These are phyloP conservation scores for Dipodascopsis uninucleata DNA, from an alignment of 805 yeast genomes.

Conservation along the genomic window DNA sequence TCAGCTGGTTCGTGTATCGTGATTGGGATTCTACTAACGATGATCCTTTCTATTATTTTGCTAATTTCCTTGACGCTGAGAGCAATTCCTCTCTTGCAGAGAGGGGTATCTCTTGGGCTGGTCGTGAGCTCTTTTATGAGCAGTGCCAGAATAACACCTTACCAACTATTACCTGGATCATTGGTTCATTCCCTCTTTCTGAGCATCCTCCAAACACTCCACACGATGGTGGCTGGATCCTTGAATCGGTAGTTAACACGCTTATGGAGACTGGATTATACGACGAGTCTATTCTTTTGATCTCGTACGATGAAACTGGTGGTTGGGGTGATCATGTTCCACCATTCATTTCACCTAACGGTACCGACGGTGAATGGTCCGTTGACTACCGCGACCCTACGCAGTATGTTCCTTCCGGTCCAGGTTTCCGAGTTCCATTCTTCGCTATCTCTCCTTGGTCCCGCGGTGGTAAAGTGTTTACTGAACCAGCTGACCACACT, in stretches of 20 bases:
- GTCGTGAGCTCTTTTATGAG: conserved; percentile 26
- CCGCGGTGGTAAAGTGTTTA: conserved; percentile 29
- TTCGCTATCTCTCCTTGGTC: conserved; percentile 29
- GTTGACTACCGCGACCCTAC: conserved; percentile 19
- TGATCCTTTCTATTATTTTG: conserved; percentile 26
- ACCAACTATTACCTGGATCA: conserved; percentile 27
- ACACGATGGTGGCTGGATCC: conserved; percentile 30
- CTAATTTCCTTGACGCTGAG: conserved; percentile 17
- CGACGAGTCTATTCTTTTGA: conserved; percentile 26
- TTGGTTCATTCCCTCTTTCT: conserved; percentile 28
- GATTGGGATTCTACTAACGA: conserved; percentile 25
- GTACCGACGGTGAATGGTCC: conserved; percentile 30
- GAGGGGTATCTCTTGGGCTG: conserved; percentile 23
- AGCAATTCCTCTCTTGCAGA: conserved; percentile 12
- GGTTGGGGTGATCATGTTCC: conserved; percentile 31
- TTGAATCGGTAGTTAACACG: conserved; percentile 26
- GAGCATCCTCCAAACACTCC: conserved; percentile 31
- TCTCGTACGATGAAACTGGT: conserved; percentile 32
- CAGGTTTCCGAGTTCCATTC: conserved; percentile 31
- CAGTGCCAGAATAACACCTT: conserved; percentile 28
- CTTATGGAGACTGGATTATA: conserved; percentile 23
- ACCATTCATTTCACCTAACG: conserved; percentile 28
- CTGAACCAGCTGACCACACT: conserved; percentile 28
- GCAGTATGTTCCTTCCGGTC: conserved; percentile 29
- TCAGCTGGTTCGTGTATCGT: conserved; percentile 28